Evolutionary conservation across 2,329 filamentous ascomycete genomes (phyloP).

Genomic region (Colletotrichum sansevieriae): DNA sequence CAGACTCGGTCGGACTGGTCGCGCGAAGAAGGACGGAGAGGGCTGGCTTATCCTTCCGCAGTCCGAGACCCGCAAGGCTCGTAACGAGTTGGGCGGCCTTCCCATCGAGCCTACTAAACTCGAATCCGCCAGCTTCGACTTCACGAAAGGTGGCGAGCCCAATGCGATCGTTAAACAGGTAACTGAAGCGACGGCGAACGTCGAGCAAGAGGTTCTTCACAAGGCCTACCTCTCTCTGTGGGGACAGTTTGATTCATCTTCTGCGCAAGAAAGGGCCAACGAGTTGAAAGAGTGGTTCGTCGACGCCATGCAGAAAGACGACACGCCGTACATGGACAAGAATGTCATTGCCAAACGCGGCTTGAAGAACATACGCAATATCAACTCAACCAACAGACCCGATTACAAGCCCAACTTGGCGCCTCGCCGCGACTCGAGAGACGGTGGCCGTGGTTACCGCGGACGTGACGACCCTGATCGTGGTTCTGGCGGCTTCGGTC

Average conservation of each 20-base stretch:
- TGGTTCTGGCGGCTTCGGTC: neutral
- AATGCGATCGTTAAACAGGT: slow-evolving; percentile 49
- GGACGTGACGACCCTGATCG: slow-evolving; percentile 26
- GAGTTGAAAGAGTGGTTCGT: slow-evolving; percentile 67
- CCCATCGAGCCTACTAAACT: slow-evolving; percentile 71
- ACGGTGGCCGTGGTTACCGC: slow-evolving; percentile 35
- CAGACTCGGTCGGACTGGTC: slow-evolving; percentile 80
- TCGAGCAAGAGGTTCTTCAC: slow-evolving; percentile 49
- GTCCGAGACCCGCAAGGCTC: slow-evolving; percentile 63
- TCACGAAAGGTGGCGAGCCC: slow-evolving; percentile 44
- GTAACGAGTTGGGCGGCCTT: slow-evolving; percentile 67
- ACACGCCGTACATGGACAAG: slow-evolving; percentile 46
- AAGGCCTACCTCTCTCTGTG: slow-evolving; percentile 70
- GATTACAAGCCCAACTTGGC: too few relatives aligned
- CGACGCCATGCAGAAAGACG: slow-evolving; percentile 64
- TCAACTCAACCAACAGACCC: slow-evolving; percentile 50
- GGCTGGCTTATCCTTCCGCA: slow-evolving; percentile 76
- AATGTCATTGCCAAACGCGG: slow-evolving; percentile 47
- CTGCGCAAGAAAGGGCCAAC: slow-evolving; percentile 55
- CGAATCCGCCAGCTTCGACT: slow-evolving; percentile 64
- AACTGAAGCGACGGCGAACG: slow-evolving; percentile 53
- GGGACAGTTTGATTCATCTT: slow-evolving; percentile 56
- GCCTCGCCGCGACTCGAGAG: neutral
- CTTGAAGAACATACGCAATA: slow-evolving; percentile 46
- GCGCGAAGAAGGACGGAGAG: slow-evolving; percentile 79